Evolutionary conservation across 2,329 filamentous ascomycete genomes (phyloP).

Genomic region (Boeremia exigua): DNA sequence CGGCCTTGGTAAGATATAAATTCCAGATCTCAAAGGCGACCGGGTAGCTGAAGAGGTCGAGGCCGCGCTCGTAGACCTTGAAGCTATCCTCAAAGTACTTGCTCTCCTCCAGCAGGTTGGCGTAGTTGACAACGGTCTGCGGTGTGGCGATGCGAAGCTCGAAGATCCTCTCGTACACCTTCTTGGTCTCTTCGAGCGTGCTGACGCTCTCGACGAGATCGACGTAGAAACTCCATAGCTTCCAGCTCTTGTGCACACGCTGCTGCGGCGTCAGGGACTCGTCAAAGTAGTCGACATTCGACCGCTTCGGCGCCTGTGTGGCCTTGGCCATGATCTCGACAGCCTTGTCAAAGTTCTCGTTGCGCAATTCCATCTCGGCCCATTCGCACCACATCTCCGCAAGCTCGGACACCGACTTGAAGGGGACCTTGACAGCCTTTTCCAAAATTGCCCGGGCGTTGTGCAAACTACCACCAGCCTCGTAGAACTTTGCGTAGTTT

Average conservation of each 20-base stretch:
- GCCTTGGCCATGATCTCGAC: constrained; percentile 97
- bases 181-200: constrained; percentile 87
- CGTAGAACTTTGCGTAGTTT: constrained; percentile 97
- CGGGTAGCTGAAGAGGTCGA: constrained; percentile 98
- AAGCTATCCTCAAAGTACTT: constrained; percentile 97
- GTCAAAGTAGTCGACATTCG: constrained; percentile 99
- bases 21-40: constrained; percentile 99
- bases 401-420: constrained; percentile 95
- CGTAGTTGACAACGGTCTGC: constrained; percentile 98
- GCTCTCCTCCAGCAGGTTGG: constrained; percentile 91
- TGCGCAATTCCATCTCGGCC: constrained; percentile 96
- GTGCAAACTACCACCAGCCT: constrained; percentile 80
- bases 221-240: constrained; percentile 98
- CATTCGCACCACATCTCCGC: constrained; percentile 99
- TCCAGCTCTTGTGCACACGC: constrained; percentile 98
- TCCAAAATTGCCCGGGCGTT: constrained; percentile 94
- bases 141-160: constrained; percentile 97
- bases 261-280: constrained; percentile 93
- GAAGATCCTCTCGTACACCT: constrained; percentile 96
- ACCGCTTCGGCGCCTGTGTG: constrained; percentile 93
- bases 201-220: constrained; percentile 95
- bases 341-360: constrained; percentile 94
- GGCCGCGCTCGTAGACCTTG: constrained; percentile 92
- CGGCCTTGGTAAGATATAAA: constrained; percentile 94
- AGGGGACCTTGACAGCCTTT: constrained; percentile 96